Evolutionary conservation across 2,329 filamentous ascomycete species (phyloP), one percentile per base, ranked within the genome.

Genomic region (Delphinella strobiligena): DNA sequence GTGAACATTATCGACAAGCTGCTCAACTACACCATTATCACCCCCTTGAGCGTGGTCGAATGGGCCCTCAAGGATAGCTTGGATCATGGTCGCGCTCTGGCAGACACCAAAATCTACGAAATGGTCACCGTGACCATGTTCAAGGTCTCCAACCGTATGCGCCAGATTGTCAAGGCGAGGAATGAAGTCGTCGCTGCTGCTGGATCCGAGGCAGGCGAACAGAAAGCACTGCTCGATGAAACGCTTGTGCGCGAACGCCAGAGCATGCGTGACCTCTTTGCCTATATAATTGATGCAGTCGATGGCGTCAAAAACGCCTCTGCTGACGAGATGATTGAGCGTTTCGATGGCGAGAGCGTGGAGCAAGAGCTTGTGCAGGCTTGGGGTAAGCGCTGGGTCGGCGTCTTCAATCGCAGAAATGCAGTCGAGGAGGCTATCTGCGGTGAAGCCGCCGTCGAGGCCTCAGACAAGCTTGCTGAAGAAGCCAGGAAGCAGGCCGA

Each of bases 1-100:
- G 76, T 96, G 49, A 84, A 83, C 51, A 93, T 98, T 51, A 74
- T 96, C 43, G 89, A 96, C 67, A 96, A 96, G 62, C 74, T 98
- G 4, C 79, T 98, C 51, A 98, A 96, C 64, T 98, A 95, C 65
- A 88, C 84, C 11, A 94, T 98, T 51, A 71, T 98, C 27, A 87
- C 82, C 7, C 91, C 91, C 0, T 68, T 78, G 42, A 80, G 80
- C 12, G 87, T 98, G 19, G 74, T 95, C 35, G 80, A 93, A 54
- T 98, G 91, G 91, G 85, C 85, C 1, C 70, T 98, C 10, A 69
- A 77, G 22, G 77, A 85, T 45, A 68, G 69, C 45, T 62, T 78
- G 39, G 64, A 74, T 15, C 50, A 54, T 29, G 58, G 58, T 31
- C 51, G 54, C 11, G 74, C 76, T 2, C 74, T 98, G 10, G 75